Base-by-base conservation (phyloP, 768 basidiomycete species). In the Amanita rimosa region DNA sequence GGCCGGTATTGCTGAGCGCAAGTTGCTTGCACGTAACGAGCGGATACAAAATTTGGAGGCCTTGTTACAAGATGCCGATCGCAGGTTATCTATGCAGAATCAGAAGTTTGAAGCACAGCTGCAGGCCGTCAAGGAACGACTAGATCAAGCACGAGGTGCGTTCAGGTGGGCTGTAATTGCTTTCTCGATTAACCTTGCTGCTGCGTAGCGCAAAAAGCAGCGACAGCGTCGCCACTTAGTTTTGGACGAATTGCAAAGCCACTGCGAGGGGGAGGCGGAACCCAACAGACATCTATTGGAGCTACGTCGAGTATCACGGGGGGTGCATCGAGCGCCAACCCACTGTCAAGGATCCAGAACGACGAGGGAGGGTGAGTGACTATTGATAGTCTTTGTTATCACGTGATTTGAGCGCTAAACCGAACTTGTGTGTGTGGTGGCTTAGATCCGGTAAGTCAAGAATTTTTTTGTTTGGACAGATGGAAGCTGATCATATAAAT, bases 221-320 rank as follows among this genome's bases (percentile, higher is more conserved):
- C 81, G 39, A 67, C 75, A n/a, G 69, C 78, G 14, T 79, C 83
- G 24, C 69, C 83, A 37, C 74, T 95, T 58, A 85, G 74, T 64
- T 92, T 94, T 67, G 93, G 94, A 37, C 80, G 95, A 35, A 97
- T 99, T 54, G 95, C 95, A 29, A 98, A 98, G 68, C 96, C 96
- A 22, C 70, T 99, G 49, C 78, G 95, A 55, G 96, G 95, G 11
- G 92, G 91, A 17, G 94, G 95, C 37, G 92, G 92, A 50, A 26
- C 24, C n/a, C 37, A 38, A 31, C 70, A 70, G 34, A 68, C 69
- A 16, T 64, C 66, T 33, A 58, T 74, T 17, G 64, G 62, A 38
- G 60, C 67, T 43, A 67, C 75, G 37, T 58, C 74, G 49, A 64
- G 70, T 46, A 53, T 67, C 48, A 64, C 70, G 31, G 66, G 71